Evolutionary conservation across 2,329 filamentous ascomycete species (phyloP).

Genomic region (Alternaria burnsii): DNA sequence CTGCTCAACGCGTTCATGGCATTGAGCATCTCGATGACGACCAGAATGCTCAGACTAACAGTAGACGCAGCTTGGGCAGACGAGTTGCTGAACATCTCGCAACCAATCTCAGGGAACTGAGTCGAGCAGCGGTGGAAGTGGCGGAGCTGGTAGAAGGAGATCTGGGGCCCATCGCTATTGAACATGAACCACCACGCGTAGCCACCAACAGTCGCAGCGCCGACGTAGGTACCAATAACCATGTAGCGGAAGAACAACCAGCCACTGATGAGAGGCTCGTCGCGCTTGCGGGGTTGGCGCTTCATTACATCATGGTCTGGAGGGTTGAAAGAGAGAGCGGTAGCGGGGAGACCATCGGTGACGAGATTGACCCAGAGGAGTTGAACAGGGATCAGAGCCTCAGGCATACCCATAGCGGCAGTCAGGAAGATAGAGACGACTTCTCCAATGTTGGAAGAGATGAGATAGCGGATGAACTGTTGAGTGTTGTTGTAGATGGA

Average conservation of each 20-base stretch:
- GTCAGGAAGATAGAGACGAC: slow-evolving; percentile 99
- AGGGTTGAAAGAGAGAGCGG: slow-evolving; percentile 96
- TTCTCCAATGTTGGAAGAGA: slow-evolving; percentile 98
- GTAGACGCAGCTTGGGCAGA: slow-evolving; percentile 91
- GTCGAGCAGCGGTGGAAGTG: slow-evolving; percentile 94
- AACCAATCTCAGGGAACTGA: slow-evolving; percentile 88
- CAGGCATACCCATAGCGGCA: slow-evolving; percentile 94
- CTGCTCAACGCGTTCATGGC: slow-evolving; percentile 98
- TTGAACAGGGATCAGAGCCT: slow-evolving; percentile 95
- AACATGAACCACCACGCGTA: slow-evolving; percentile 99
- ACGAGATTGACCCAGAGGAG: slow-evolving; percentile 99
- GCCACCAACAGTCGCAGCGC: slow-evolving; percentile 90
- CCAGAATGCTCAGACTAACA: slow-evolving; percentile 86
- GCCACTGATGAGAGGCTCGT: slow-evolving; percentile 89
- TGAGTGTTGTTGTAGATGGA: slow-evolving; percentile 99
- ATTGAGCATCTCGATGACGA: slow-evolving; percentile 99
- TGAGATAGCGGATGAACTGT: slow-evolving; percentile 98
- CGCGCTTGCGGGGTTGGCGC: slow-evolving; percentile 86
- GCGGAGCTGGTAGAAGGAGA: slow-evolving; percentile 85
- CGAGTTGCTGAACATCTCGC: slow-evolving; percentile 87
- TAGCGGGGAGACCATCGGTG: slow-evolving; percentile 95
- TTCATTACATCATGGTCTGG: slow-evolving; percentile 99
- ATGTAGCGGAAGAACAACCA: slow-evolving; percentile 99
- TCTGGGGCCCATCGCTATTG: slow-evolving; percentile 87
- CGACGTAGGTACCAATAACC: slow-evolving; percentile 94